A percentile compares a stretch with the other conserved stretches of the same genome.
phyloP scores from a whole-genome alignment of 768 basidiomycete genomes.

The Suillus weaverae region DNA sequence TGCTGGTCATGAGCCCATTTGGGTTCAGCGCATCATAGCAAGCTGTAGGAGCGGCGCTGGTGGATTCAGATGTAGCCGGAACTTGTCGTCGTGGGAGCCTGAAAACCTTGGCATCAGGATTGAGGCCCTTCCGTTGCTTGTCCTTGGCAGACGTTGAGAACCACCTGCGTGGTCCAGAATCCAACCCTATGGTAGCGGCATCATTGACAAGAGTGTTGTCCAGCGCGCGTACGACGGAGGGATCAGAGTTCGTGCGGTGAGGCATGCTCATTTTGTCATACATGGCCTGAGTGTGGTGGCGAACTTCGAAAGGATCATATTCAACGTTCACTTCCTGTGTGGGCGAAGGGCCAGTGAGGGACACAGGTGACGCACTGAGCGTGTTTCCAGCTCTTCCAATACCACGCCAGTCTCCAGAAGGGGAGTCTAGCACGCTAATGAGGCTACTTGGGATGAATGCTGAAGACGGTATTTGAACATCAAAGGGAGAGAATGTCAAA shows the following conservation, averaged over 20 bases:
- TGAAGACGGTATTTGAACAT: slow-evolving; percentile 39
- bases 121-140: slow-evolving; percentile 66
- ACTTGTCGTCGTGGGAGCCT: slow-evolving; percentile 42
- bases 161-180: slow-evolving; percentile 46
- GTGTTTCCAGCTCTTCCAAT: slow-evolving; percentile 15
- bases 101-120: slow-evolving; percentile 87
- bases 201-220: slow-evolving; percentile 16
- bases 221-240: slow-evolving; percentile 19
- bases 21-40: slow-evolving; percentile 62
- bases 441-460: slow-evolving; percentile 58
- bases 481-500: slow-evolving; percentile 57
- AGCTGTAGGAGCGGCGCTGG: slow-evolving; percentile 11
- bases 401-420: slow-evolving; percentile 56
- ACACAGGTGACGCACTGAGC: slow-evolving; percentile 43
- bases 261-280: slow-evolving; percentile 27
- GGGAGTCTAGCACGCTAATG: slow-evolving; percentile 45
- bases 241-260: slow-evolving; percentile 39
- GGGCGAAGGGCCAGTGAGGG: slow-evolving; percentile 33
- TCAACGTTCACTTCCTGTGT: slow-evolving; percentile 31
- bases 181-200: slow-evolving; percentile 13
- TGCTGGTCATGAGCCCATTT: slow-evolving; percentile 46
- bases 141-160: slow-evolving; percentile 44
- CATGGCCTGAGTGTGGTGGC: slow-evolving; percentile 25
- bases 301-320: slow-evolving; percentile 50
- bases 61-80: slow-evolving; percentile 3